phyloP scores from a whole-genome alignment of 2,329 filamentous ascomycete species.

The Ophiostoma australiae region DNA sequence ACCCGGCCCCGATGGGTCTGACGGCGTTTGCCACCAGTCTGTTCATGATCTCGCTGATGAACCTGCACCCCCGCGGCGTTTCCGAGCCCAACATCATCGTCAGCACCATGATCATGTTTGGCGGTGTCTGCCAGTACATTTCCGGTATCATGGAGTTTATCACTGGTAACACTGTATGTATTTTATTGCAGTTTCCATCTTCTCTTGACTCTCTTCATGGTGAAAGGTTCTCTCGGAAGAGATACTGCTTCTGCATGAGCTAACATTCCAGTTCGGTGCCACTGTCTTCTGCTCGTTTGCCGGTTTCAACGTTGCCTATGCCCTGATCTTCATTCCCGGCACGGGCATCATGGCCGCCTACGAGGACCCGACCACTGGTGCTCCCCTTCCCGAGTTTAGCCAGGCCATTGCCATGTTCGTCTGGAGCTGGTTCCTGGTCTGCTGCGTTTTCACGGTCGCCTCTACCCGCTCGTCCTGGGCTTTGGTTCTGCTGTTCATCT shows the following conservation, averaged over 20 bases:
- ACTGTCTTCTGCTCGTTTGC: slow-evolving; percentile 76
- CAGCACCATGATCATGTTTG: slow-evolving; percentile 69
- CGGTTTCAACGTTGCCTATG: slow-evolving; percentile 76
- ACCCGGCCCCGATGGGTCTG: slow-evolving; percentile 72
- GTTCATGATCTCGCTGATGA: slow-evolving; percentile 72
- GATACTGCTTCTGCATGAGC: not conserved
- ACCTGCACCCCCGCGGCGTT: slow-evolving; percentile 63
- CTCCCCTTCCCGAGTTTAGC: slow-evolving; percentile 41
- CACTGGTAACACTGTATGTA: slow-evolving; percentile 62
- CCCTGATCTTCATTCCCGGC: slow-evolving; percentile 63
- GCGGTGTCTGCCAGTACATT: slow-evolving; percentile 70
- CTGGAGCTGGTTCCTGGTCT: slow-evolving; percentile 60
- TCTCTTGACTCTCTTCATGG: not conserved
- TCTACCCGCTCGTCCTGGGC: slow-evolving; percentile 23
- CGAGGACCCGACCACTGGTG: slow-evolving; percentile 26
- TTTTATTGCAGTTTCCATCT: not conserved
- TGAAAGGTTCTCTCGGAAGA: too few relatives aligned
- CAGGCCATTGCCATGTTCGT: slow-evolving; percentile 68
- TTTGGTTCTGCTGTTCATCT: slow-evolving; percentile 22
- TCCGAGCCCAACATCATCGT: slow-evolving; percentile 60
- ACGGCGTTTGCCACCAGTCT: slow-evolving; percentile 76
- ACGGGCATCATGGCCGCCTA: slow-evolving; percentile 57
- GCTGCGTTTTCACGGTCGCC: slow-evolving; percentile 42
- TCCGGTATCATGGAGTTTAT: slow-evolving; percentile 90
- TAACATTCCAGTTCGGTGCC: slow-evolving; percentile 56